Conservation (phyloP, 352 stramenopile genomes). For the Phytopythium chamaehyphon region DNA sequence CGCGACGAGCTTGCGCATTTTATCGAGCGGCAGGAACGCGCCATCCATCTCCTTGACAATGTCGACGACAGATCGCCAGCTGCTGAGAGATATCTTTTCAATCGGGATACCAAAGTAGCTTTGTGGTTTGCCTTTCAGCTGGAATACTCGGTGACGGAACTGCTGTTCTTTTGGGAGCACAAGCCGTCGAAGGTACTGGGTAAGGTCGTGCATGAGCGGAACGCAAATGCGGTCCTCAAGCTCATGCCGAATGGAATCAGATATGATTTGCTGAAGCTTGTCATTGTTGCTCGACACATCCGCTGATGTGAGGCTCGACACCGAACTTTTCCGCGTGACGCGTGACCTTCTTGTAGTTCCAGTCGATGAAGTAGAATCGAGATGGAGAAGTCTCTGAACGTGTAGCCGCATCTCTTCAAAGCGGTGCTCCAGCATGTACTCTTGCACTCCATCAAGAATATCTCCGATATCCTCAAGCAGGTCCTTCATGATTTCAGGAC, state of each 20-base stretch:
- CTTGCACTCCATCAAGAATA: conserved; percentile 77
- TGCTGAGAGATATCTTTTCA: conserved; percentile 74
- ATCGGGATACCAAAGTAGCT: conserved; percentile 80
- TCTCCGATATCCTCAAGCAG: conserved; percentile 70
- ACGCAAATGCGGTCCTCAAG: conserved; percentile 81
- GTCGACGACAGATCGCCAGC: conserved; percentile 69
- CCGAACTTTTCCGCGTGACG: conserved; percentile 50
- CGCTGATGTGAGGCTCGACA: conserved; percentile 54
- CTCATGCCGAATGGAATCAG: conserved; percentile 79
- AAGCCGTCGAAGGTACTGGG: conserved; percentile 32
- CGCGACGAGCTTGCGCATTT: conserved; percentile 77
- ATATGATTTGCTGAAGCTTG: conserved; percentile 71
- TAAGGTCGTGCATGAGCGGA: conserved; percentile 61
- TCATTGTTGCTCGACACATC: conserved; percentile 69
- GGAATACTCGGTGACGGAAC: conserved; percentile 59
- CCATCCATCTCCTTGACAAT: conserved; percentile 80
- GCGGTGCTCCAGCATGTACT: conserved; percentile 85
- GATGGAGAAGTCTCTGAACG: conserved; percentile 53
- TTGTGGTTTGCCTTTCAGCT: conserved; percentile 68
- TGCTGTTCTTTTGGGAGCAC: conserved; percentile 73
- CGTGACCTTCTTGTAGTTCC: conserved; percentile 3
- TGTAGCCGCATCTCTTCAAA: conserved; percentile 74
- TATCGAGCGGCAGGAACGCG: conserved; percentile 76
- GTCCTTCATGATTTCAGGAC: conserved; percentile 42
- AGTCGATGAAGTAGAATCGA: conserved; percentile 12